These are phyloP conservation scores for Leishmania lainsoni DNA, from an alignment of 208 protist species.

Conservation along the genomic window DNA sequence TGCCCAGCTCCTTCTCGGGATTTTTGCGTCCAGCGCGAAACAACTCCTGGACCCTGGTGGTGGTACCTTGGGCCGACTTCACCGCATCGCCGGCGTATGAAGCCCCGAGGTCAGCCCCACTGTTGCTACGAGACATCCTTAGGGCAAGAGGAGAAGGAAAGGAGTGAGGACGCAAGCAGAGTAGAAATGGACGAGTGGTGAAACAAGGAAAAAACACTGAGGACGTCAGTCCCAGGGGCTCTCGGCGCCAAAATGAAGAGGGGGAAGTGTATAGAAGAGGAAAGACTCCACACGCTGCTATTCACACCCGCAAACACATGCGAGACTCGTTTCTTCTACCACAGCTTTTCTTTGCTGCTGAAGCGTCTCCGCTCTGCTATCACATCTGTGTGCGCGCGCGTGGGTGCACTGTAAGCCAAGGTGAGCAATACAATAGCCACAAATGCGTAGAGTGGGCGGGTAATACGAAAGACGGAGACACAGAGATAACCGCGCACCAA, in stretches of 20 bases:
- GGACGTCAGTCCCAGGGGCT: not conserved
- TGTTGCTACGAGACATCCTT: not conserved
- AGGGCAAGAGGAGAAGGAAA: not conserved
- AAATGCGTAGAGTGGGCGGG: not conserved
- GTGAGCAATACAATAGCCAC: not conserved
- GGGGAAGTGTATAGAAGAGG: not conserved
- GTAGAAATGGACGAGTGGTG: not conserved
- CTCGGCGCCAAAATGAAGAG: not conserved
- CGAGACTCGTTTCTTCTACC: not conserved
- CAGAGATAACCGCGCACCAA: not conserved
- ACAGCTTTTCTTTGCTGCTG: not conserved
- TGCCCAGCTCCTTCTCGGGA: conserved; percentile 69
- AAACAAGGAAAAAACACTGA: not conserved
- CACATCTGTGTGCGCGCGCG: not conserved
- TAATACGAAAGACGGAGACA: not conserved
- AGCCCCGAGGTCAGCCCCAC: conserved; percentile 1
- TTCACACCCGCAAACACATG: not conserved
- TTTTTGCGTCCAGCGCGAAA: conserved; percentile 45
- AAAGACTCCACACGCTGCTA: not conserved
- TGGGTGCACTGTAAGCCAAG: not conserved
- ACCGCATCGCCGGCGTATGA: conserved; percentile 48
- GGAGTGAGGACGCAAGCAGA: not conserved
- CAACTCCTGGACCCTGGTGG: conserved; percentile 34
- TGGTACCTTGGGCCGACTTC: conserved; percentile 36
- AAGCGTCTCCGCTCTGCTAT: not conserved